These are phyloP conservation scores for Ogataea glucozyma DNA, from an alignment of 805 yeast genomes.

Conservation along the genomic window DNA sequence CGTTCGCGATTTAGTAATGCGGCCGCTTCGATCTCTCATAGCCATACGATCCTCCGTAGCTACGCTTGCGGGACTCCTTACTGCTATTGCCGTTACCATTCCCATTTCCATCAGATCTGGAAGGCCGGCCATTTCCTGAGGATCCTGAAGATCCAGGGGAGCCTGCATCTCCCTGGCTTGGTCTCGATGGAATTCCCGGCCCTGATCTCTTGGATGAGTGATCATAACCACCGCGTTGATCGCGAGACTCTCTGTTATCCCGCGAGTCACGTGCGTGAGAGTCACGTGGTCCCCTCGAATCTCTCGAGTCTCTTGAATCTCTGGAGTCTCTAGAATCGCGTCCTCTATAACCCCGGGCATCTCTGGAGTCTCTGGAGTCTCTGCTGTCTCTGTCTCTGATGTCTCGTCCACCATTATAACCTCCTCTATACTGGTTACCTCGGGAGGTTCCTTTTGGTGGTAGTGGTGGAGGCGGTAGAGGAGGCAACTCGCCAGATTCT, in stretches of 20 bases:
- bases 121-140: slow-evolving; percentile 8
- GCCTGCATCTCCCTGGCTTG: slow-evolving; percentile 4
- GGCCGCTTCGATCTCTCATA: slow-evolving; percentile 18
- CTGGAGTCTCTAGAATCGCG: slow-evolving; percentile 7
- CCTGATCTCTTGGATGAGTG: slow-evolving; percentile 1
- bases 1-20: slow-evolving; percentile 12
- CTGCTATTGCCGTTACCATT: slow-evolving; percentile 5
- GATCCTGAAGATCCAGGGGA: too few relatives aligned
- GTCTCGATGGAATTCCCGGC: slow-evolving; percentile 4
- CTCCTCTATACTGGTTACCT: background rate
- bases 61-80: slow-evolving; percentile 13
- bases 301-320: background rate
- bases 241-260: slow-evolving; percentile 4
- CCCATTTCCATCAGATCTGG: background rate
- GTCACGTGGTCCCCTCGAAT: too few relatives aligned
- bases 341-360: background rate
- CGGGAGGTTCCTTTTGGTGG: slow-evolving; percentile 16
- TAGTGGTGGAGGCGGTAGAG: slow-evolving; percentile 22
- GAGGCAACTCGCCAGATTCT: slow-evolving; percentile 4
- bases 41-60: slow-evolving; percentile 11
- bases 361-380: slow-evolving; percentile 5
- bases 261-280: slow-evolving; percentile 5
- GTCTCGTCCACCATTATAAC: slow-evolving; percentile 4
- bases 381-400: slow-evolving; percentile 6
- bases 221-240: background rate